A percentile compares a stretch with the other conserved stretches of the same genome.
Conservation (phyloP, 176 grass and related monocot genomes). For the Bromus sterilis region DNA sequence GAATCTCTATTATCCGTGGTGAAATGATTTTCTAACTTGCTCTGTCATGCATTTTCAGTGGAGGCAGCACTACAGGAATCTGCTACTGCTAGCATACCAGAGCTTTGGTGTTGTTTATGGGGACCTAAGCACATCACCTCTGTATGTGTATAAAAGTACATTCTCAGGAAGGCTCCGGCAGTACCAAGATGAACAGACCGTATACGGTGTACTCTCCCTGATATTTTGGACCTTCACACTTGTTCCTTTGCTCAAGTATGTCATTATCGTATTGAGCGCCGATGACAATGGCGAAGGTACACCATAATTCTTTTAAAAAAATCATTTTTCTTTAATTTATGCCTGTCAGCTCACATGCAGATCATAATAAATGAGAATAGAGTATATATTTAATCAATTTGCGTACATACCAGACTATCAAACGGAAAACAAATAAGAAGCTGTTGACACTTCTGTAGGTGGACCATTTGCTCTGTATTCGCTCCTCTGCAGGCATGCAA, state of each 20-base stretch:
- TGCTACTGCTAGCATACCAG: constrained; percentile 89
- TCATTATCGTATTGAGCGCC: constrained; percentile 62
- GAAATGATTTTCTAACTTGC: constrained; percentile 5
- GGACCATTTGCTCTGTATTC: constrained; percentile 97
- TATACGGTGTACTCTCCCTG: constrained; percentile 79
- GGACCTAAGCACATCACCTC: constrained; percentile 85
- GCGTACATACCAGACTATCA: neutral
- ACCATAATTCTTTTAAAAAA: neutral
- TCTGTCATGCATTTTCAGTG: constrained; percentile 38
- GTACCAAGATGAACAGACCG: constrained; percentile 65
- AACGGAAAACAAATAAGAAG: constrained; percentile 8
- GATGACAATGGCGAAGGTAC: constrained; percentile 92
- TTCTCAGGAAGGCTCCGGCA: constrained; percentile 50
- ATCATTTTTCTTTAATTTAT: neutral
- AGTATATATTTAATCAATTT: neutral
- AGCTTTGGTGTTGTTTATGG: constrained; percentile 95
- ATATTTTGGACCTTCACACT: constrained; percentile 99
- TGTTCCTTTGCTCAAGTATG: constrained; percentile 93
- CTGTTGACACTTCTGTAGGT: constrained; percentile 40
- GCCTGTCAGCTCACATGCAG: neutral
- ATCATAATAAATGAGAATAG: neutral
- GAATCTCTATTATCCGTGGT: neutral
- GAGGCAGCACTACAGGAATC: constrained; percentile 53
- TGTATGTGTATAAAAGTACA: constrained; percentile 81
- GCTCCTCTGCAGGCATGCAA: constrained; percentile 92